A percentile compares a stretch with the other conserved stretches of the same genome.
Conservation (phyloP, 2,329 filamentous ascomycete genomes). For the Aspergillus pseudonomiae region DNA sequence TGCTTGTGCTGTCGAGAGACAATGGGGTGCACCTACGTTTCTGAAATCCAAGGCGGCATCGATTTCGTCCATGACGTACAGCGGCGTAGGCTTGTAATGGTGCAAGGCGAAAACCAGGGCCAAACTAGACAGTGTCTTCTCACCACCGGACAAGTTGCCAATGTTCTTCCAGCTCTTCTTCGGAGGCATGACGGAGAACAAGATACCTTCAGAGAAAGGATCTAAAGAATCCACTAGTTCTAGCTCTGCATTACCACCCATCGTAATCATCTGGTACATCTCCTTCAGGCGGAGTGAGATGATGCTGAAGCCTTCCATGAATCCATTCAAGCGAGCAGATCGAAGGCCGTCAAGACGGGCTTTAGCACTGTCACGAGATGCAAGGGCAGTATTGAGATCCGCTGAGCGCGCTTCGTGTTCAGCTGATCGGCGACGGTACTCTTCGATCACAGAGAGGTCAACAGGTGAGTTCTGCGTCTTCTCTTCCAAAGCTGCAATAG, state of each 20-base stretch:
- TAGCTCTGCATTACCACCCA: conserved; percentile 97
- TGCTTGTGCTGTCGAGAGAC: background rate
- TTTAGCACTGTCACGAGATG: conserved; percentile 82
- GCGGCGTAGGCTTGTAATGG: conserved; percentile 94
- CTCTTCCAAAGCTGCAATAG: conserved; percentile 69
- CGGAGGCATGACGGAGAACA: conserved; percentile 98
- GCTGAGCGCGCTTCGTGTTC: conserved; percentile 80
- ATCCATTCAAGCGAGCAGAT: conserved; percentile 85
- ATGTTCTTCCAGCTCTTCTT: conserved; percentile 99
- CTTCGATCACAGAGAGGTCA: conserved; percentile 83
- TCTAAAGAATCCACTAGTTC: conserved; percentile 96
- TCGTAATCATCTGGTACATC: conserved; percentile 99
- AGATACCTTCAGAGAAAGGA: conserved; percentile 93
- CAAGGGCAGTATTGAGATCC: conserved; percentile 78
- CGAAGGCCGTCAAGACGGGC: conserved; percentile 90
- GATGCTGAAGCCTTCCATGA: conserved; percentile 95
- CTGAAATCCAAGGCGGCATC: conserved; percentile 96
- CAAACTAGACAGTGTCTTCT: conserved; percentile 92
- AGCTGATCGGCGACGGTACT: conserved; percentile 83
- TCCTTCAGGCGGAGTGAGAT: conserved; percentile 96
- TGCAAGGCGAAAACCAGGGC: conserved; percentile 97
- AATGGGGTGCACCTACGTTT: conserved; percentile 70
- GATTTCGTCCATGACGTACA: conserved; percentile 99
- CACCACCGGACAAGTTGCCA: conserved; percentile 89
- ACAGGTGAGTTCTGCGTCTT: conserved; percentile 84